Percentiles rank a stretch among this genome's conserved stretches.
Conservation (phyloP, 164 flowering plant genomes). For the Stephania japonica region DNA sequence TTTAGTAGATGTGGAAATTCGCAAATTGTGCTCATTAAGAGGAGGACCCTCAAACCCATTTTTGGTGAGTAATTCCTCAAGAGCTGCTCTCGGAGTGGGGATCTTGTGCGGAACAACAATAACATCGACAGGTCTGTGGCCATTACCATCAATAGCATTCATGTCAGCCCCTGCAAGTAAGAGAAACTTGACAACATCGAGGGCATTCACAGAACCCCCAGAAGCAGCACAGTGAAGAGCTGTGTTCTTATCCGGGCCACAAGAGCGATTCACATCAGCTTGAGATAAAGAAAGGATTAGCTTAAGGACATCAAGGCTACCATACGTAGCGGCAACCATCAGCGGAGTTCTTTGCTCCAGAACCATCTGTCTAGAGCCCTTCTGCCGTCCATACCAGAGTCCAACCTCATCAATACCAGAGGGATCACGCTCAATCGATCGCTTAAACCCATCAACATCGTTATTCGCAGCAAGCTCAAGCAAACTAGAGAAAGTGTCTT, state of each 20-base stretch:
- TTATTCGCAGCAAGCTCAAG: constrained; percentile 90
- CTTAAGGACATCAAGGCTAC: constrained; percentile 68
- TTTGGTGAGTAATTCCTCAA: constrained; percentile 51
- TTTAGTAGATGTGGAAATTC: constrained; percentile 29
- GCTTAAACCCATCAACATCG: constrained; percentile 60
- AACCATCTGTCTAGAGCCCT: constrained; percentile 82
- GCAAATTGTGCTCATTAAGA: constrained; percentile 25
- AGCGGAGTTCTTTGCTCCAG: constrained; percentile 76
- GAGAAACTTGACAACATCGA: constrained; percentile 62
- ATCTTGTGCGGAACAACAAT: constrained; percentile 64
- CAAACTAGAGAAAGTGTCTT: constrained; percentile 59
- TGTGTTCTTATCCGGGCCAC: constrained; percentile 62
- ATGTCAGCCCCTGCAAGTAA: constrained; percentile 74
- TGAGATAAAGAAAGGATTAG: constrained; percentile 53
- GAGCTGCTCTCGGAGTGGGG: constrained; percentile 27
- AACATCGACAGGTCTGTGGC: constrained; percentile 60
- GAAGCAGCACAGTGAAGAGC: constrained; percentile 97
- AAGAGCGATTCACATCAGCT: constrained; percentile 54
- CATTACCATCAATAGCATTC: constrained; percentile 49
- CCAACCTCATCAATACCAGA: constrained; percentile 63
- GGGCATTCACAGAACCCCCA: constrained; percentile 67
- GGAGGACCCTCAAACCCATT: constrained; percentile 26
- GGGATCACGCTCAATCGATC: constrained; percentile 42
- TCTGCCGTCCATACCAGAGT: constrained; percentile 79
- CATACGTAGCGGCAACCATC: constrained; percentile 95